Percentiles rank a stretch among this genome's conserved stretches.
Evolutionary conservation across 208 protist genomes (phyloP).

Genomic region (Crithidia mellificae): DNA sequence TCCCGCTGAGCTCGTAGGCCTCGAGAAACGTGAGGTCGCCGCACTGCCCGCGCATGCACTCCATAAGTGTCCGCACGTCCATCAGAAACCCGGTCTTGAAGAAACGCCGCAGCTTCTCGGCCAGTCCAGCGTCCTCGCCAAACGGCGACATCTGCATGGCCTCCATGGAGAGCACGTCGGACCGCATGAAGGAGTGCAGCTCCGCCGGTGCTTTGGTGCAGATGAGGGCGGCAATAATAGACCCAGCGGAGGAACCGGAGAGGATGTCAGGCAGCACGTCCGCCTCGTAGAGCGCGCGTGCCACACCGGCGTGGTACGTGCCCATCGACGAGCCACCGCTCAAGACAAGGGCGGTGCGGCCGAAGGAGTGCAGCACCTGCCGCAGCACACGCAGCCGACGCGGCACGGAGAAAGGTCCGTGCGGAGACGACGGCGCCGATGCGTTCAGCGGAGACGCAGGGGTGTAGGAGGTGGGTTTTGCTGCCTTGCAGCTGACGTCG

Average conservation of each 20-base stretch:
- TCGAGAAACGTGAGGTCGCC: slow-evolving; percentile 89
- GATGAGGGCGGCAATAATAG: slow-evolving; percentile 76
- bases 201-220: slow-evolving; percentile 54
- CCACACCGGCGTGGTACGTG: slow-evolving; percentile 81
- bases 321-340: slow-evolving; percentile 73
- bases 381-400: slow-evolving; percentile 57
- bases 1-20: slow-evolving; percentile 71
- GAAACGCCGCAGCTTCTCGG: slow-evolving; percentile 58
- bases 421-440: background rate
- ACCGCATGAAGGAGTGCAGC: slow-evolving; percentile 45
- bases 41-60: slow-evolving; percentile 61
- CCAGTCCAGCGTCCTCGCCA: slow-evolving; percentile 38
- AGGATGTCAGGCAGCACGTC: slow-evolving; percentile 74
- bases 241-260: slow-evolving; percentile 69
- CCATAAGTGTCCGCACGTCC: slow-evolving; percentile 73
- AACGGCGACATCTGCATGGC: slow-evolving; percentile 60
- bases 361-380: slow-evolving; percentile 60
- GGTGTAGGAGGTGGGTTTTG: no score
- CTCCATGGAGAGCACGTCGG: slow-evolving; percentile 42
- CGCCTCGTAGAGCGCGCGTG: slow-evolving; percentile 60
- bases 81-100: slow-evolving; percentile 77
- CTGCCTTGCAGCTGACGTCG: no score
- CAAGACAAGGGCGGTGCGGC: slow-evolving; percentile 77
- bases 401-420: slow-evolving; percentile 2
- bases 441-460: background rate